Conservation (phyloP, 352 stramenopile genomes). For the Blastocystis hominis region DNA sequence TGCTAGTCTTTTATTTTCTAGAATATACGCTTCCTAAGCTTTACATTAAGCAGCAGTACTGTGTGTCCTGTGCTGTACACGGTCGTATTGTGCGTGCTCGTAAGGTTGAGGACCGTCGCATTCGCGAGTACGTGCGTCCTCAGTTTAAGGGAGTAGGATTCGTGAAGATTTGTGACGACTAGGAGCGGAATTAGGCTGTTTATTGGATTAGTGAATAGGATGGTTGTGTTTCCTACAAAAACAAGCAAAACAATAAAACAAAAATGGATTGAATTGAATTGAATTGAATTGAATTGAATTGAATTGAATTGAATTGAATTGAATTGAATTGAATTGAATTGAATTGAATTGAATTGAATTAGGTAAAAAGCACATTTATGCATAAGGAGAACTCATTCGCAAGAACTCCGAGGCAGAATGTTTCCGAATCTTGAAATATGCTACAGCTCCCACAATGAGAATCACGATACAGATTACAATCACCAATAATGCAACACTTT, state of each 20-base stretch:
- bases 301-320: no score
- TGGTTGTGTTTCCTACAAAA: neutral
- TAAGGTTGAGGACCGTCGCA: conserved; percentile 79
- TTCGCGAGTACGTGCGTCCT: conserved; percentile 68
- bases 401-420: neutral
- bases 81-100: conserved; percentile 95
- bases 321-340: no score
- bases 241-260: neutral
- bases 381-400: neutral
- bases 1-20: neutral
- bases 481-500: neutral
- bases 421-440: neutral
- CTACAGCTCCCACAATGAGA: neutral
- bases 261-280: no score
- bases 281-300: no score
- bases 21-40: conserved; percentile 97
- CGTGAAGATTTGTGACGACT: neutral
- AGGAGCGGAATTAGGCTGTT: neutral
- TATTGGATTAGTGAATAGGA: neutral
- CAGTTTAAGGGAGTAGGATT: conserved; percentile 43
- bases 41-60: conserved; percentile 99
- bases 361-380: neutral
- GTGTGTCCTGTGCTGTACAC: conserved; percentile 93
- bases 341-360: no score
- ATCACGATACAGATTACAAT: neutral